phyloP scores from a whole-genome alignment of 164 flowering plant genomes.

The Nymphaea thermarum region DNA sequence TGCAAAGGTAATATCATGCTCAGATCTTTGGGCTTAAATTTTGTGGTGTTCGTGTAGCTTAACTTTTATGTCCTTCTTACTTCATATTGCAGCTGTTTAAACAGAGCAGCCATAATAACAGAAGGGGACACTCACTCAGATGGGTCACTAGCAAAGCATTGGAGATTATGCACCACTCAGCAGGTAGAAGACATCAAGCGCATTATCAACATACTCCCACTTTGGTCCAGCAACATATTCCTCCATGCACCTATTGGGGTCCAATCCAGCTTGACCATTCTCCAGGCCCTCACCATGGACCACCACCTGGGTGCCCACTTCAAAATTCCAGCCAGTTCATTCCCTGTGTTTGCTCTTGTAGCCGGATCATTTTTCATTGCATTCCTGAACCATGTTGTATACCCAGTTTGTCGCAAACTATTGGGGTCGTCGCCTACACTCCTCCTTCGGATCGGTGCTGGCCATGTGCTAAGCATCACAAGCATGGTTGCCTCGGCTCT shows the following conservation, averaged over 20 bases:
- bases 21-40: too few relatives aligned
- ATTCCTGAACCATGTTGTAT: constrained; percentile 17
- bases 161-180: constrained; percentile 22
- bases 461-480: constrained; percentile 10
- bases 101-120: constrained; percentile 33
- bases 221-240: constrained; percentile 27
- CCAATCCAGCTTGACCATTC: constrained; percentile 22
- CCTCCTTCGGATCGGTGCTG: constrained; percentile 10
- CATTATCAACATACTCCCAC: constrained; percentile 20
- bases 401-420: constrained; percentile 8
- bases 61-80: too few relatives aligned
- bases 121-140: constrained; percentile 22
- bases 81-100: constrained; percentile 17
- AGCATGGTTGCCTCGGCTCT: constrained; percentile 10
- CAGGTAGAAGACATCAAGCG: constrained; percentile 31
- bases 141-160: constrained; percentile 18
- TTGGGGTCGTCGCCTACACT: neutral
- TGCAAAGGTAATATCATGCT: too few relatives aligned
- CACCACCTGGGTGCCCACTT: constrained; percentile 30
- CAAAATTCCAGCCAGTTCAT: constrained; percentile 49
- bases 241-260: constrained; percentile 7
- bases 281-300: constrained; percentile 48
- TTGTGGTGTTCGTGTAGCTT: too few relatives aligned
- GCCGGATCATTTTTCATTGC: constrained; percentile 39
- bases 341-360: constrained; percentile 19